Evolutionary conservation across 345 rosid species (phyloP), one percentile per base, ranked within the genome.

Genomic region (Erysimum cheiranthoides): DNA sequence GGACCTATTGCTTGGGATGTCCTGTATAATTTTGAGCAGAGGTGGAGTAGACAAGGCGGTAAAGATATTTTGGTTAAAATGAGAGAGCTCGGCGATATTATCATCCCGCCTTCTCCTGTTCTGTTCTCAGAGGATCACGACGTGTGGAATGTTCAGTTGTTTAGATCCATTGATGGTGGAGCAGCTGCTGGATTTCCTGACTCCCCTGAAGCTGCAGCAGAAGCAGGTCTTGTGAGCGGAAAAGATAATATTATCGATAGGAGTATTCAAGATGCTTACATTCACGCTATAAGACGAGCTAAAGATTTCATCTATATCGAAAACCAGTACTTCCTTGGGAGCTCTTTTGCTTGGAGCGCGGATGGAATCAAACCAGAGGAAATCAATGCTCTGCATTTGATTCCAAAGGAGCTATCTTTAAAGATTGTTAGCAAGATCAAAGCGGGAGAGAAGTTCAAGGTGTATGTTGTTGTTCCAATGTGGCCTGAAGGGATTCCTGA

Each of bases 401-500:
- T 95, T 66, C 99, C 99, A 2, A 95, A 88, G 86, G 99, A 95
- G 75, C 90, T 95, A 54, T 87, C 98, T 13, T 89, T 90, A 16
- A 95, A 95, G 88, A 92, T 95, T 50, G 92, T 88, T 53, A 92
- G 94, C 83, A 95, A 95, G 89, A 95, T 95, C 61, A 86, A 88
- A 80, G 89, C 88, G 2, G 93, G 90, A 66, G 98, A 95, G 81
- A 84, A 81, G 80, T 95, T 95, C 80, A 82, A 82, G 9, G 99
- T 95, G 46, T 95, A 90, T 72, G 85, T 88, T 8, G 96, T 95
- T 49, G 89, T 95, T 57, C 99, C 99, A 4, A 90, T 95, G 99
- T 95, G 99, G 98, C 99, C 99, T 3, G 99, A 95, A 88, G 99
- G 99, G 25, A 68, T 86, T 31, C 99, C 99, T 11, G 99, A 92